A percentile compares a stretch with the other conserved stretches of the same genome.
These are phyloP conservation scores for Coniochaeta sp. DNA, from an alignment of 2,329 filamentous ascomycete genomes.

Conservation along the genomic window DNA sequence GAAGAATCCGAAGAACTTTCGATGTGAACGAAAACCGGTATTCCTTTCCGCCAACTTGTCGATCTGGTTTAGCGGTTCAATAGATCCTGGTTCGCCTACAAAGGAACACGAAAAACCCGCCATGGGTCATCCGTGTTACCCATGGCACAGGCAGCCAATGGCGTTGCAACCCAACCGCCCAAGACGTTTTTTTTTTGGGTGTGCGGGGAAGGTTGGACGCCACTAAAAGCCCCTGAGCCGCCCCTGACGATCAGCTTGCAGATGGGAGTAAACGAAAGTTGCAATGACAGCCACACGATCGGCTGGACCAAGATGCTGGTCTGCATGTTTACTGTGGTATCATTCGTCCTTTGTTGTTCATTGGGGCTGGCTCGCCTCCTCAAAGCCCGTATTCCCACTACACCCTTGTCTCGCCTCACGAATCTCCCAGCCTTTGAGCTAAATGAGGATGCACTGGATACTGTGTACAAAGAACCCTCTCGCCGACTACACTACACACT, in stretches of 20 bases:
- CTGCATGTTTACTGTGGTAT: background rate
- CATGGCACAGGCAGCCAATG: background rate
- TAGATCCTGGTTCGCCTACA: background rate
- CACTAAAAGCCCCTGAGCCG: background rate
- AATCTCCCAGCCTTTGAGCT: background rate
- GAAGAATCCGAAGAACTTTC: background rate
- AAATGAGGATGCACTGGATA: background rate
- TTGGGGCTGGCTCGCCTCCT: background rate
- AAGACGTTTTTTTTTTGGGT: background rate
- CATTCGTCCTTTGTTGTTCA: background rate
- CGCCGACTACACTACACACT: background rate
- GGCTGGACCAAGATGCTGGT: background rate
- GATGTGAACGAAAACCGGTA: background rate
- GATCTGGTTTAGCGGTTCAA: background rate
- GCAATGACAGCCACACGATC: background rate
- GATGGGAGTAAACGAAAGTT: background rate
- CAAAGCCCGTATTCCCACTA: background rate
- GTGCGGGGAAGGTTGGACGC: background rate
- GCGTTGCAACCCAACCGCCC: background rate
- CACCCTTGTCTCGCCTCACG: background rate
- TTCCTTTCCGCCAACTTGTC: background rate
- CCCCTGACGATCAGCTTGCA: background rate
- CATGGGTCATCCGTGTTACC: background rate
- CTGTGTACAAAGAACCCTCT: background rate
- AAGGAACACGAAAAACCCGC: background rate